Evolutionary conservation across 2,329 filamentous ascomycete species (phyloP).

Genomic region (Ophioceras dolichostomum): DNA sequence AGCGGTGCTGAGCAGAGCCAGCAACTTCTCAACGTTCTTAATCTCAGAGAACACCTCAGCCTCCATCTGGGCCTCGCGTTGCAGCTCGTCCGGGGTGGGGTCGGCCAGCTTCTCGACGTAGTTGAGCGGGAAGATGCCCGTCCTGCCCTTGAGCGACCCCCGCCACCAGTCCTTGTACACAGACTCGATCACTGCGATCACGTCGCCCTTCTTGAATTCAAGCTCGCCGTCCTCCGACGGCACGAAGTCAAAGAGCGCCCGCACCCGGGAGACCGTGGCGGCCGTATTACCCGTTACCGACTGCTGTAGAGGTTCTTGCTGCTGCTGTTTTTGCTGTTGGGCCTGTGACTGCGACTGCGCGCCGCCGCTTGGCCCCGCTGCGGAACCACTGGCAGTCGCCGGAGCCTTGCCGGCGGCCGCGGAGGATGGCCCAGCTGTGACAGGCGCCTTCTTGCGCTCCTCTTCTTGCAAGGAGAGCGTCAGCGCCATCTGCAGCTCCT

Average conservation of each 20-base stretch:
- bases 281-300: conserved; percentile 79
- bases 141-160: conserved; percentile 84
- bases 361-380: conserved; percentile 6
- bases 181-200: conserved; percentile 93
- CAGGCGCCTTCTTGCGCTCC: conserved; percentile 40
- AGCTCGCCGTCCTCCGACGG: conserved; percentile 90
- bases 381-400: conserved; percentile 20
- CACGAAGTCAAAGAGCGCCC: conserved; percentile 88
- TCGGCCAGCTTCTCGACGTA: conserved; percentile 97
- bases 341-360: not conserved
- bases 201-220: conserved; percentile 91
- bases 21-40: conserved; percentile 54
- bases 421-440: conserved; percentile 23
- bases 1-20: conserved; percentile 77
- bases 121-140: conserved; percentile 95
- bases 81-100: conserved; percentile 85
- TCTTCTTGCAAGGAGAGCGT: conserved; percentile 90
- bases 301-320: conserved; percentile 30
- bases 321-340: not conserved
- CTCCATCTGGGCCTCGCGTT: conserved; percentile 94
- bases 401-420: conserved; percentile 15
- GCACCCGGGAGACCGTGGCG: conserved; percentile 87
- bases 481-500: conserved; percentile 92
- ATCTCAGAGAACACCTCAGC: conserved; percentile 53
- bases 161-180: conserved; percentile 99